Base-by-base conservation (phyloP, 805 yeast species). In the Yarrowia osloensis region DNA sequence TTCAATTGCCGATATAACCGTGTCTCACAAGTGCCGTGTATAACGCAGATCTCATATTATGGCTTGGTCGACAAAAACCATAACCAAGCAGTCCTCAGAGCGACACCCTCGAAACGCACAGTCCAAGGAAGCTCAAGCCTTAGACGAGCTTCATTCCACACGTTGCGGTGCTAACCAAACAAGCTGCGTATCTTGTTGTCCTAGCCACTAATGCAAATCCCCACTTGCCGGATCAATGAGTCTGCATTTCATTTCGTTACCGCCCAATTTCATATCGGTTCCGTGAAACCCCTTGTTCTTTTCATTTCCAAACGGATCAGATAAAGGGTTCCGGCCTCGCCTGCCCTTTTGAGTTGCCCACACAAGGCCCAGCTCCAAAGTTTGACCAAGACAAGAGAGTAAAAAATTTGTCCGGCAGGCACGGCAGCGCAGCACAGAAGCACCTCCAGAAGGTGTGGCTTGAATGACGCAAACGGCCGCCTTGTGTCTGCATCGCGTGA, bases 21-120 rank as follows among this genome's bases (percentile, higher is more conserved):
- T 50, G 57, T 50, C 57, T 50, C 40, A 31, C 40, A 50, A 50
- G 57, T 31, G 57, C 57, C 57, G 57, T 33, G 15, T 50, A 50
- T 28, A 50, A 33, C 12, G 57, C 17, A 15, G 40, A 50, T 50
- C 40, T 7, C 12, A 9, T 19, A 12, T n/a, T 46, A 17, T 17
- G 29, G 49, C 12, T 24, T 24, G 17, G 13, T 26, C 19, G n/a
- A n/a, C n/a, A 24, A 22, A 46, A 29, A 28, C 54, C 54, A 35
- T 47, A 47, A n/a, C 35, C 29, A 42, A 42, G 26, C 47, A 17
- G 42, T n/a, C 21, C 21, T 37, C 9, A 37, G 42, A 33, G 17
- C 37, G 2, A 12, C 13, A 37, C 42, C 21, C 19, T 6, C 26
- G 26, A 4, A 21, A 21, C 46, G 13, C 13, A 9, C 17, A 11